Evolutionary conservation across 768 basidiomycete genomes (phyloP).

Genomic region (Termitomyces sp.): DNA sequence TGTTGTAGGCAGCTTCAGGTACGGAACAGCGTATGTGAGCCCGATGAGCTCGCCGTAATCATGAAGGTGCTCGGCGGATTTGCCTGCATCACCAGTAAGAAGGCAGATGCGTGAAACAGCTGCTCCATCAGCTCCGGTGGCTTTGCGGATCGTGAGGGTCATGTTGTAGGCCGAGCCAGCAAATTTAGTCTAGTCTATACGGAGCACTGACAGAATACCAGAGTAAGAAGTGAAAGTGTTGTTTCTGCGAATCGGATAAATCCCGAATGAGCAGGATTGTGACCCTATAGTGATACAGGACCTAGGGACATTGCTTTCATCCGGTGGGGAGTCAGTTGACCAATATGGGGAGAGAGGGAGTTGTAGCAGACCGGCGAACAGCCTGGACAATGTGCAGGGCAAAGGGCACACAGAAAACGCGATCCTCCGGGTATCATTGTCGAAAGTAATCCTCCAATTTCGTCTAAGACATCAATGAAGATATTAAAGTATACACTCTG

Average conservation of each 20-base stretch:
- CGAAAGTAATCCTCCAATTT: too few relatives aligned
- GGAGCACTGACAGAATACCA: too few relatives aligned
- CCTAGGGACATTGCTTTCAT: too few relatives aligned
- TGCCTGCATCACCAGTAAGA: slow-evolving; percentile 68
- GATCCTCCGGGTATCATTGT: too few relatives aligned
- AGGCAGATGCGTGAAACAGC: slow-evolving; percentile 72
- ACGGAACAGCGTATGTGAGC: slow-evolving; percentile 72
- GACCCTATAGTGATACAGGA: not conserved
- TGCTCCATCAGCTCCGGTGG: slow-evolving; percentile 46
- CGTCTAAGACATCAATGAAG: not conserved
- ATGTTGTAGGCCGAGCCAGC: slow-evolving; percentile 17
- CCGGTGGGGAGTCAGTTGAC: not conserved
- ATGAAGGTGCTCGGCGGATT: slow-evolving; percentile 59
- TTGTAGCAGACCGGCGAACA: not conserved
- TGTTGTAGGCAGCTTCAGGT: slow-evolving; percentile 61
- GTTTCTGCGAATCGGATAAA: not conserved
- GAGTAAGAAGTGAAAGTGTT: not conserved
- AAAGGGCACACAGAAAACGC: too few relatives aligned
- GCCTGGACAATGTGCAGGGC: too few relatives aligned
- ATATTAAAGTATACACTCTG: not conserved
- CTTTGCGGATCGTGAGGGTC: slow-evolving; percentile 52
- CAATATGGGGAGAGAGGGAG: not conserved
- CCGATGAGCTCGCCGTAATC: slow-evolving; percentile 63
- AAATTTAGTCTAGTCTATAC: not conserved
- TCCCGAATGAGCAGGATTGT: not conserved